Conservation (phyloP, 2,329 filamentous ascomycete genomes). For the Mycosphaerelloides madeirae region DNA sequence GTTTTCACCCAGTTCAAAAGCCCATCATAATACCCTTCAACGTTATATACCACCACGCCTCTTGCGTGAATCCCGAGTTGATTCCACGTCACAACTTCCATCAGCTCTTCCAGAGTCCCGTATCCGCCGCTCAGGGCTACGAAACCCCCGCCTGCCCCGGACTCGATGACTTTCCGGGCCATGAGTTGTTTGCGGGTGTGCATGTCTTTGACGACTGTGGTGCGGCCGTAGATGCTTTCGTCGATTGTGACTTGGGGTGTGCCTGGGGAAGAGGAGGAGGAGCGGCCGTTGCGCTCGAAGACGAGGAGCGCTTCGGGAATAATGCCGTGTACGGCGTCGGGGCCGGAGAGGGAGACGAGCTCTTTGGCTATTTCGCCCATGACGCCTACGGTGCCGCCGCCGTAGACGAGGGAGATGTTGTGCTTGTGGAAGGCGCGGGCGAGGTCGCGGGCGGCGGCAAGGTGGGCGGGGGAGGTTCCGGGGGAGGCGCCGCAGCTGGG, state of each 20-base stretch:
- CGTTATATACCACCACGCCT: constrained; percentile 77
- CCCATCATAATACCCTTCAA: constrained; percentile 89
- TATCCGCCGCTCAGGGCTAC: constrained; percentile 85
- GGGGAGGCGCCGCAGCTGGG: constrained; percentile 71
- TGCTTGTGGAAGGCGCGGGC: constrained; percentile 68
- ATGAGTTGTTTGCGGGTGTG: constrained; percentile 93
- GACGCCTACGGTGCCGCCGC: constrained; percentile 86
- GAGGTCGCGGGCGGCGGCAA: constrained; percentile 72
- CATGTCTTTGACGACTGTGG: constrained; percentile 91
- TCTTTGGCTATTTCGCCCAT: constrained; percentile 93
- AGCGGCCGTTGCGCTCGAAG: constrained; percentile 16
- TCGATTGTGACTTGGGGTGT: constrained; percentile 48
- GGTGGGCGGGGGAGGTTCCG: constrained; percentile 68
- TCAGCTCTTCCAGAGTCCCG: constrained; percentile 92
- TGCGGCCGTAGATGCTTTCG: constrained; percentile 67
- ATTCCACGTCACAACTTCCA: constrained; percentile 87
- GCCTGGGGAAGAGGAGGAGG: constrained; percentile 33
- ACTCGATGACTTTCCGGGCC: constrained; percentile 78
- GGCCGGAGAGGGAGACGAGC: constrained; percentile 76
- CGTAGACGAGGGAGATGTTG: constrained; percentile 83
- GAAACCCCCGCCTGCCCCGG: constrained; percentile 80
- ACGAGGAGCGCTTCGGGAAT: constrained; percentile 78
- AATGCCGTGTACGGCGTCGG: constrained; percentile 80
- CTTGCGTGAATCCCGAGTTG: constrained; percentile 85
- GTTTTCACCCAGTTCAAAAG: constrained; percentile 75